These are phyloP conservation scores for Chlorella sp. DNA, from an alignment of 139 green algal genomes.

Conservation along the genomic window DNA sequence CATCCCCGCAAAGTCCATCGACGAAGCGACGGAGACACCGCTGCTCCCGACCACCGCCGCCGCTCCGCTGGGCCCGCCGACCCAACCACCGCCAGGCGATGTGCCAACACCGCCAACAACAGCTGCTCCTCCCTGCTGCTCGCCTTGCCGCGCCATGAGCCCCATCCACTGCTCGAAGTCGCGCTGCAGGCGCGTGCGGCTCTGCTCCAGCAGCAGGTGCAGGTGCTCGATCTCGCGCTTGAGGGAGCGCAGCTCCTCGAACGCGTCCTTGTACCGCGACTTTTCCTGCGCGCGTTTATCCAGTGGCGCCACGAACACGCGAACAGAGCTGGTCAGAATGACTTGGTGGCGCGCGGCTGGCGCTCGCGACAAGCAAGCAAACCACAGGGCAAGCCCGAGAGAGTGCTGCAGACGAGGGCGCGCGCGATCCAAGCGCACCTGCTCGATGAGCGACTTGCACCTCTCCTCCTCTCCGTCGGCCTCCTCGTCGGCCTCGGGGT, in stretches of 20 bases:
- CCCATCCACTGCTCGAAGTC: conserved; percentile 82
- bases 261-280: conserved; percentile 60
- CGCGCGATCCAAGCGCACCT: conserved; percentile 13
- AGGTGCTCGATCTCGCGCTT: conserved; percentile 88
- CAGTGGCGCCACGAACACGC: neutral
- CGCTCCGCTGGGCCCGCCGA: too few species aligned
- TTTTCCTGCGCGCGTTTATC: conserved; percentile 61
- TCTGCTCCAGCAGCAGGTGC: conserved; percentile 73
- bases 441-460: conserved; percentile 40
- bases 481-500: neutral
- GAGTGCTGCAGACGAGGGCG: neutral
- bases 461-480: conserved; percentile 47
- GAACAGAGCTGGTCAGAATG: too few species aligned
- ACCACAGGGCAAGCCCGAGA: neutral
- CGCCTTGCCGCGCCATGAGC: conserved; percentile 31
- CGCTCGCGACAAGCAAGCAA: too few species aligned
- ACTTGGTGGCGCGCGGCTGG: too few species aligned
- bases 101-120: too few species aligned
- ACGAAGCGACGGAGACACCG: too few species aligned
- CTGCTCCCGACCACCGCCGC: too few species aligned
- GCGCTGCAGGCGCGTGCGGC: conserved; percentile 45
- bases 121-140: too few species aligned
- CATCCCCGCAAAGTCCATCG: too few species aligned
- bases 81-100: too few species aligned
- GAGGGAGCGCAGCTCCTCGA: conserved; percentile 59